Evolutionary conservation across 305 asterid genomes (phyloP), one percentile per base, ranked within the genome.

Genomic region (Euphrasia arctica): DNA sequence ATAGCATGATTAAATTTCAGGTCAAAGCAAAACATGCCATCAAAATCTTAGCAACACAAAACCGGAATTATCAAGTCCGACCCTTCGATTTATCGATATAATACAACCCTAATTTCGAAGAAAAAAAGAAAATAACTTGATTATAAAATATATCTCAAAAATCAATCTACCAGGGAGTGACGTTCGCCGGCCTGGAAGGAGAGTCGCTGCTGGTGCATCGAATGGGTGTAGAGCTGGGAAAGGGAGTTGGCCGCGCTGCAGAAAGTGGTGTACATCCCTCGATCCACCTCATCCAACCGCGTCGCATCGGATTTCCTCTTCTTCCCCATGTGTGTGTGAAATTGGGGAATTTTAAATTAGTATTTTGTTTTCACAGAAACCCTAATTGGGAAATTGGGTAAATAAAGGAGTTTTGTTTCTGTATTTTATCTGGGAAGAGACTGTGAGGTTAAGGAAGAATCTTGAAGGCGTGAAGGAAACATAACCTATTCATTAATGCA

Each of bases 171-270:
- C 86, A 85, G 25, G 34, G 91, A 73, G 70, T 82, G 83, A 43
- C 82, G 83, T 75, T 85, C 88, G 9, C 91, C 91, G 77, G 91
- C 83, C 66, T 85, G 88, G 55, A 82, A 82, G 56, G 84, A 82
- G 75, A 85, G 83, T 8, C 79, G 72, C 69, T 82, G 88, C 42
- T 82, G 84, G 75, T 85, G 79, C 85, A 80, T 85, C 70, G 88
- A 79, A 31, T 85, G 88, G 50, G 85, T 72, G 73, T 85, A 85
- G 27, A 85, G 84, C 80, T 85, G 91, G 5, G 88, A 85, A 10
- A 85, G 82, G 15, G 83, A 78, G 74, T 82, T 85, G 18, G 88
- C 88, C 18, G 85, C 79, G 74, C 73, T 77, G 80, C 86, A 85
- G 68, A 85, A 85, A 52, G 85, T 68, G 67, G 86, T 70, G 71